Conservation (phyloP, 2,329 filamentous ascomycete genomes). For the Neocatenulostroma microsporum region DNA sequence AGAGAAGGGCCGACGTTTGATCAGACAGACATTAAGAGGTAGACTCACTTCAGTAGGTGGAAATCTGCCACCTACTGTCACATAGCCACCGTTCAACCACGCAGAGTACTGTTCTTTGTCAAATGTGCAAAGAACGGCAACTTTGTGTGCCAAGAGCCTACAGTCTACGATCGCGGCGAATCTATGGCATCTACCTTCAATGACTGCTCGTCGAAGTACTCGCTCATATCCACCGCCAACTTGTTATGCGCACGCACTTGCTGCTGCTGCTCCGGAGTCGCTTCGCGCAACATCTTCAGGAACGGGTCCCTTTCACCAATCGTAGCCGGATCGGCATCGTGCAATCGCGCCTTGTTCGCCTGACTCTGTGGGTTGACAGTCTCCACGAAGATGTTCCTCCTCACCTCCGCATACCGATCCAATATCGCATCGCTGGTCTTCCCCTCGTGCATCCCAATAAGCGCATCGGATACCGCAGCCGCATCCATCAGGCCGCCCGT, state of each 20-base stretch:
- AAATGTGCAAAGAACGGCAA: no score
- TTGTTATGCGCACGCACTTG: background rate
- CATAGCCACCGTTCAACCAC: no score
- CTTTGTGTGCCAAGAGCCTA: no score
- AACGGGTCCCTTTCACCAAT: constrained; percentile 13
- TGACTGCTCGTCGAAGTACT: constrained; percentile 7
- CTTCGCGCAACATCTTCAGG: constrained; percentile 7
- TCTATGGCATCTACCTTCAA: no score
- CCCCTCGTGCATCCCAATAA: constrained; percentile 9
- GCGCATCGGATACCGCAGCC: constrained; percentile 4
- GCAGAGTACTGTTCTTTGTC: no score
- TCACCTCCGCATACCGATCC: constrained; percentile 25
- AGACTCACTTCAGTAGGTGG: no score
- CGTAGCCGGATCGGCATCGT: constrained; percentile 8
- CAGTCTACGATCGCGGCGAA: no score
- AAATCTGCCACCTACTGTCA: no score
- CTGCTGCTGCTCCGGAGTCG: constrained; percentile 3
- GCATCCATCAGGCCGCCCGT: constrained; percentile 10
- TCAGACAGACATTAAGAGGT: no score
- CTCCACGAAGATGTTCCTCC: constrained; percentile 25
- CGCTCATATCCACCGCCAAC: constrained; percentile 5
- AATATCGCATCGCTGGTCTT: constrained; percentile 20
- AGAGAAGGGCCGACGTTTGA: no score
- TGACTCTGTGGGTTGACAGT: constrained; percentile 21
- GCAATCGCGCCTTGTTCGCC: constrained; percentile 7